phyloP scores from a whole-genome alignment of 73 alveolate genomes.

The Paramecium sonneborni region DNA sequence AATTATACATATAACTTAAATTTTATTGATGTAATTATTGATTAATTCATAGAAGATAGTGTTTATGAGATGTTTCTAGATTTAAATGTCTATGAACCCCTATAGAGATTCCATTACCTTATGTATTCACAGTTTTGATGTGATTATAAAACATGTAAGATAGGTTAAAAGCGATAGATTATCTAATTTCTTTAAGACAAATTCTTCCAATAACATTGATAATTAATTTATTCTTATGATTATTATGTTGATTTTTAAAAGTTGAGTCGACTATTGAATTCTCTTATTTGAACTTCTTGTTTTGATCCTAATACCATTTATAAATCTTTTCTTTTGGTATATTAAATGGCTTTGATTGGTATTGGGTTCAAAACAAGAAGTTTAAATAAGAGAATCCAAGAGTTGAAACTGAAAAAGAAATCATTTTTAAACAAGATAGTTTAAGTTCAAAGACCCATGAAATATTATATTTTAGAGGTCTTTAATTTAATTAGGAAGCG shows the following conservation, averaged over 20 bases:
- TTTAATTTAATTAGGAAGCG: not conserved
- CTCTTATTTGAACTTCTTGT: not conserved
- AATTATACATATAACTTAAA: too few species aligned
- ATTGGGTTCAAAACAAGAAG: slow-evolving; percentile 49
- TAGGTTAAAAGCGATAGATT: too few species aligned
- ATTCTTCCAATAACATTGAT: too few species aligned
- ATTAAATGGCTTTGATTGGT: not conserved
- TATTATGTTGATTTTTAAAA: not conserved
- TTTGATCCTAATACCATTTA: slow-evolving; percentile 57
- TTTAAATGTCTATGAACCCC: too few species aligned
- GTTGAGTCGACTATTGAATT: not conserved
- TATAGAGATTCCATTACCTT: too few species aligned
- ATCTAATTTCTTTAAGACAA: too few species aligned
- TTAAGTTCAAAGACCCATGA: not conserved
- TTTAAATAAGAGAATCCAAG: not conserved
- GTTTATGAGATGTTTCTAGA: too few species aligned
- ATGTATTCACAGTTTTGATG: not conserved
- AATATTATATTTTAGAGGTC: not conserved
- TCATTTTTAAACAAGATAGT: not conserved
- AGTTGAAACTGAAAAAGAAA: not conserved
- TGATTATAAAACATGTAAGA: not conserved
- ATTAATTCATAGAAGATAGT: too few species aligned
- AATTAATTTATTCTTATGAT: too few species aligned
- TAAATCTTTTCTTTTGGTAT: slow-evolving; percentile 37
- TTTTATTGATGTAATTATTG: too few species aligned